Base-by-base conservation (phyloP, 148 eudicot genomes). In the Fallopia convolvulus region DNA sequence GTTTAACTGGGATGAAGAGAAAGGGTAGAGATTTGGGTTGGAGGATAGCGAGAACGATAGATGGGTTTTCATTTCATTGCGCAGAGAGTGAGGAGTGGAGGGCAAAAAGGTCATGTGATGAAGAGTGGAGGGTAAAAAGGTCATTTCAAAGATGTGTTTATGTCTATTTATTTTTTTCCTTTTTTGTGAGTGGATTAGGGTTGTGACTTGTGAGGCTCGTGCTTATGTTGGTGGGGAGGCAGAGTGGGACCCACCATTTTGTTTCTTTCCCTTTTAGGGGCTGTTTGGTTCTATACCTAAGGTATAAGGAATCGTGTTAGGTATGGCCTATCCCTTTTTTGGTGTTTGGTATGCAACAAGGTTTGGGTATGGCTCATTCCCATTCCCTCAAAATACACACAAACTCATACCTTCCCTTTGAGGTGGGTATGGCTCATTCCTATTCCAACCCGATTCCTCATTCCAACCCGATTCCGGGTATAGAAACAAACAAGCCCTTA, bases 1-100 rank as follows among this genome's bases (percentile, higher is more conserved):
- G 75, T 42, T 72, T 72, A 72, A 72, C 52, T 44, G 75, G 75
- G 75, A 42, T 6, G 50, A 72, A 72, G 52, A 42, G 52, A 72
- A 72, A 72, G 53, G 44, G 75, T 53, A 72, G 75, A 46, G 75
- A 70, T 52, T 52, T 52, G 56, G 40, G 73, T 44, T 44, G 47
- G 47, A 44, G 11, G 47, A 44, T 44, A 44, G 47, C 47, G 8
- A 44, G 47, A 20, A 44, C 7, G 47, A 36, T n/a, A 47, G 49
- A 44, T 72, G 75, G 48, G 52, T 30, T 63, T 12, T 3, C 1
- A 8, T 63, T 10, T 3, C 12, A 9, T 50, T 50, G 18, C 56
- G 32, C 17, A 30, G 72, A 68, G 12, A 32, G 72, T 10, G 39
- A 68, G 74, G 11, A n/a, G 23, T 13, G 15, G 21, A 12, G 74